Evolutionary conservation across 192 early-diverging fungal species (phyloP), one percentile per base, ranked within the genome.

Genomic region (Dissophora ornata): DNA sequence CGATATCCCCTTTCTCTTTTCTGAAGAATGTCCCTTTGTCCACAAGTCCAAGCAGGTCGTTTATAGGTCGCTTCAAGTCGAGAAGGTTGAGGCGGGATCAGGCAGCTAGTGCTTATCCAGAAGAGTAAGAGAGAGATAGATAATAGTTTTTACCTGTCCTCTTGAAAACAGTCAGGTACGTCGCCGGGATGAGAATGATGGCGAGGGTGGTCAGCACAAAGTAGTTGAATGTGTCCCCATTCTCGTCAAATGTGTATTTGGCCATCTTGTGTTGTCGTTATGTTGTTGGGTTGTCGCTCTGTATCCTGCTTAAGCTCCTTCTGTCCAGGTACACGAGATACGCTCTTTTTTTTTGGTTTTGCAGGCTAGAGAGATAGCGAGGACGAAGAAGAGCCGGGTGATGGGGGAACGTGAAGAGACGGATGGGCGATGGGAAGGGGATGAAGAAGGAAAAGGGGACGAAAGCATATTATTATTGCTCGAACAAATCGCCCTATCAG

Each of bases 161-260:
- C 60, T 71, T 79, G 42, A 80, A 77, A 26, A 89, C 21, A 63
- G 81, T 62, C 36, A 79, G 81, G 57, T 87, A 53, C 13, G 94
- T 95, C 28, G 85, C 71, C 2, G 97, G 97, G 30, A 97, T 79
- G 50, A 98, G 85, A 47, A 93, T 84, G 26, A 99, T 79, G 29
- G 88, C 85, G 56, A 98, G 86, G 51, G 96, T 79, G 2, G 96
- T 91, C 61, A 97, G 67, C 26, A 96, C 82, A 83, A 96, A 99
- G 86, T 94, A 97, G 82, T 92, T 90, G 85, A 98, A 99, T 67
- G 92, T 94, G 63, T 93, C 91, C 28, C 97, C 97, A 67, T 90
- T 86, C 79, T 96, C 94, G 82, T 99, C 97, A 77, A 97, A 99
- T 51, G 85, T 89, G 86, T 98, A 98, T 75, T 94, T 77, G n/a